These are phyloP conservation scores for Panellus pusillus DNA, from an alignment of 768 basidiomycete genomes.

Conservation along the genomic window DNA sequence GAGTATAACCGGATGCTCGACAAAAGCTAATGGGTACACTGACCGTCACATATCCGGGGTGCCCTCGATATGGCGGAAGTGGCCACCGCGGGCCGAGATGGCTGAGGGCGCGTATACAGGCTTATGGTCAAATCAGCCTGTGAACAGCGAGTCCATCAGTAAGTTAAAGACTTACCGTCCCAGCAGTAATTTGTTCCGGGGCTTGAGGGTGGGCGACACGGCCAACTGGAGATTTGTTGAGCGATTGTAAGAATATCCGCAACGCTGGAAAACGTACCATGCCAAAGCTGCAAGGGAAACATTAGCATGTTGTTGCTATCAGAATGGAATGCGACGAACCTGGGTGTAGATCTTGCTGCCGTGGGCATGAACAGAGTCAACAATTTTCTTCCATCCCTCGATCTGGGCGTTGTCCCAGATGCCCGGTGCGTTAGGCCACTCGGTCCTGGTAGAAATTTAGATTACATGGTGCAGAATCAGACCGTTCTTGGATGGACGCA, in stretches of 20 bases:
- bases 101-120: conserved; percentile 28
- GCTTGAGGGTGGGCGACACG: conserved; percentile 27
- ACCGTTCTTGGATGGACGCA: too few relatives aligned
- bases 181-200: conserved; percentile 23
- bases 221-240: conserved; percentile 20
- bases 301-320: too few relatives aligned
- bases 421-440: conserved; percentile 25
- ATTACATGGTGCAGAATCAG: too few relatives aligned
- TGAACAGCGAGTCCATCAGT: neutral
- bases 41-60: conserved; percentile 29
- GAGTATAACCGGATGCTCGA: too few relatives aligned
- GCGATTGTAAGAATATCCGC: neutral
- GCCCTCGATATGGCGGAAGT: conserved; percentile 27
- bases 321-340: conserved; percentile 31
- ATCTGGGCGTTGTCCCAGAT: conserved; percentile 34
- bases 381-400: conserved; percentile 32
- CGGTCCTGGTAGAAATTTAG: too few relatives aligned
- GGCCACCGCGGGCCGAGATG: conserved; percentile 28
- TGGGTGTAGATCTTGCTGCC: too few relatives aligned
- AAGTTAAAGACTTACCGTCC: too few relatives aligned
- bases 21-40: neutral
- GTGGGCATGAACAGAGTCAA: conserved; percentile 33
- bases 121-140: neutral
- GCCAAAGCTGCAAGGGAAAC: conserved; percentile 33
- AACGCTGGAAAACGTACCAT: conserved; percentile 10